Base-by-base conservation (phyloP, 345 rosid genomes). In the Hibiscus tridactylites region DNA sequence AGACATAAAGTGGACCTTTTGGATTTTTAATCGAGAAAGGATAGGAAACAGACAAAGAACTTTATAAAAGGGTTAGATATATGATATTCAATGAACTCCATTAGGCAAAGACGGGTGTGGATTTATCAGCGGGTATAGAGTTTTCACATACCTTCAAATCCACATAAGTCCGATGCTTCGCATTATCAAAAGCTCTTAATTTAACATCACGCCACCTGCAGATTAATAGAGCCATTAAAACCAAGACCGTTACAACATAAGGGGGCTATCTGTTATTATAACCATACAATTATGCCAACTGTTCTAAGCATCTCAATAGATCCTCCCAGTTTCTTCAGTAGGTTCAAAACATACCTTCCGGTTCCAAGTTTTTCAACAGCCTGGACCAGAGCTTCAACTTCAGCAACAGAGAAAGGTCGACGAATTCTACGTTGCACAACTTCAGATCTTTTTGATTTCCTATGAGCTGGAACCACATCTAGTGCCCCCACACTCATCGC, bases 351-450 rank as follows among this genome's bases (percentile, higher is more conserved):
- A 54, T 54, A 54, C 99, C 99, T 92, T 86, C 99, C 96, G 53
- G 99, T 95, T 37, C 99, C 99, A 76, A 95, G 92, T 79, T 93
- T 88, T 85, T 95, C 99, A 70, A 95, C 99, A 39, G 99, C 97
- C 76, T 92, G 94, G 68, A 95, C 98, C 73, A 95, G 90, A 16
- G 96, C 92, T 78, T 92, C 99, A 67, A 95, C 99, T 89, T 95
- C 99, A 70, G 91, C 65, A 70, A 95, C 99, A 60, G 99, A 90
- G 89, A 95, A 95, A 72, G 99, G 97, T 75, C 98, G 85, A 71
- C 99, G 97, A 81, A 95, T 92, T 81, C 99, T 89, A 72, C 99
- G 97, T 79, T 89, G 99, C 47, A 79, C 93, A 61, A 85, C 84
- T 75, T 87, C 99, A 58, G 88, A 86, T 26, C 86, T 83, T 83